These are phyloP conservation scores for Chimonanthus salicifolius DNA, from an alignment of 164 flowering plant genomes.

Conservation along the genomic window DNA sequence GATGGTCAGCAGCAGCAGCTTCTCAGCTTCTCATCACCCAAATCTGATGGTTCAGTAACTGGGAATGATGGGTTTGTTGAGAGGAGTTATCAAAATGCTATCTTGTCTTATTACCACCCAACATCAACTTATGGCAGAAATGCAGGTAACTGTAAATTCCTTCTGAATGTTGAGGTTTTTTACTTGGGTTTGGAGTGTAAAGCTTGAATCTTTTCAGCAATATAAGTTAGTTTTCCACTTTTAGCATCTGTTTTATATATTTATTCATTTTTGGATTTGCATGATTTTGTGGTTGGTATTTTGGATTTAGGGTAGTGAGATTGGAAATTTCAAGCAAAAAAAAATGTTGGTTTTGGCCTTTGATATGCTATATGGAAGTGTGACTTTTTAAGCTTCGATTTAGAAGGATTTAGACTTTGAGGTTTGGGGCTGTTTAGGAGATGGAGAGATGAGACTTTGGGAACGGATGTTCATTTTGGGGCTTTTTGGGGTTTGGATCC, in stretches of 20 bases:
- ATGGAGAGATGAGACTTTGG: neutral
- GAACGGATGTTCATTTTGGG: neutral
- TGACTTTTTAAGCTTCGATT: neutral
- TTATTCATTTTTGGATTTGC: no score
- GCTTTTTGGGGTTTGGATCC: conserved; percentile 7
- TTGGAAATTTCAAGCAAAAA: no score
- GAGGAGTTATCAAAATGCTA: conserved; percentile 17
- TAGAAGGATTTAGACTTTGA: neutral
- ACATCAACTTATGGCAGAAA: conserved; percentile 33
- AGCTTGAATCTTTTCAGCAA: conserved; percentile 1
- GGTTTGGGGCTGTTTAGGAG: conserved; percentile 2
- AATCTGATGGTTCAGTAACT: conserved; percentile 27
- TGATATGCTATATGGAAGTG: no score
- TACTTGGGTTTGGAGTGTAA: conserved; percentile 3
- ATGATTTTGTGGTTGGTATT: no score
- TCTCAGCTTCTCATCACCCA: conserved; percentile 69
- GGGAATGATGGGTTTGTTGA: conserved; percentile 8
- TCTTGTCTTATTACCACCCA: conserved; percentile 32
- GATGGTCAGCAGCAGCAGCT: conserved; percentile 45
- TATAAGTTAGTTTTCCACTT: neutral
- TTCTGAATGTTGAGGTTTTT: neutral
- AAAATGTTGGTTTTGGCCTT: no score
- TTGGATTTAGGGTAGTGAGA: no score
- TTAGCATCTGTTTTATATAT: no score
- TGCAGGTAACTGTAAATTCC: conserved; percentile 37